A percentile compares a stretch with the other conserved stretches of the same genome.
These are phyloP conservation scores for Malassezia restricta DNA, from an alignment of 1,284 basidiomycete genomes.

Conservation along the genomic window DNA sequence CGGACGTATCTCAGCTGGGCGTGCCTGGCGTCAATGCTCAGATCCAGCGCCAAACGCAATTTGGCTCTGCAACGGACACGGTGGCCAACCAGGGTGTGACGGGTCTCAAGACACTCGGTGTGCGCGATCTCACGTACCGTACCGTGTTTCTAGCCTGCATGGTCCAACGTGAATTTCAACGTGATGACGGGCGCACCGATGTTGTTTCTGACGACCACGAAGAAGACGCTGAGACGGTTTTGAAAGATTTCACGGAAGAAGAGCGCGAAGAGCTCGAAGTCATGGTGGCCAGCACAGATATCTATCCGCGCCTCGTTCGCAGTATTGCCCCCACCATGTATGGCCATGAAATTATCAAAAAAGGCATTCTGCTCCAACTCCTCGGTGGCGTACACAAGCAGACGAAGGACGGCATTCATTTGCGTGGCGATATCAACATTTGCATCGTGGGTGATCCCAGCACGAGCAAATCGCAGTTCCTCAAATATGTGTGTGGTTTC, in stretches of 20 bases:
- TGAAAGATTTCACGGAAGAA: constrained; percentile 75
- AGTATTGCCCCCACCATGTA: constrained; percentile 97
- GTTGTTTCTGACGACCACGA: constrained; percentile 52
- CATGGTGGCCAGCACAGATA: constrained; percentile 87
- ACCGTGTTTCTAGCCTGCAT: constrained; percentile 97
- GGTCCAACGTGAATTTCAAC: constrained; percentile 86
- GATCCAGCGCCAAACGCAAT: constrained; percentile 64
- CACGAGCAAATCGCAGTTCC: constrained; percentile 93
- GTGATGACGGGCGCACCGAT: constrained; percentile 57
- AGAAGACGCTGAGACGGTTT: constrained; percentile 65
- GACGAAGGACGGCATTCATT: constrained; percentile 86
- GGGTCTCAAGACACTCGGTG: constrained; percentile 84
- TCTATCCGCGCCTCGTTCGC: constrained; percentile 82
- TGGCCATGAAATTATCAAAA: constrained; percentile 58
- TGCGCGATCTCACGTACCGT: constrained; percentile 91
- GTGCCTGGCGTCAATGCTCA: constrained; percentile 88
- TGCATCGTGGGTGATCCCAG: constrained; percentile 96
- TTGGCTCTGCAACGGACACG: constrained; percentile 56
- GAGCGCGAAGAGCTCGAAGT: constrained; percentile 86
- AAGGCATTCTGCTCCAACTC: constrained; percentile 88
- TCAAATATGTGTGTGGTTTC: constrained; percentile 99
- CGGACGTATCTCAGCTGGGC: constrained; percentile 91
- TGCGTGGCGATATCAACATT: constrained; percentile 95
- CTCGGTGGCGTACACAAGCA: constrained; percentile 99
- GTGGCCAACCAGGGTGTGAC: constrained; percentile 66